Conservation (phyloP, 2,329 filamentous ascomycete genomes). For the Pestalotiopsis sp. region DNA sequence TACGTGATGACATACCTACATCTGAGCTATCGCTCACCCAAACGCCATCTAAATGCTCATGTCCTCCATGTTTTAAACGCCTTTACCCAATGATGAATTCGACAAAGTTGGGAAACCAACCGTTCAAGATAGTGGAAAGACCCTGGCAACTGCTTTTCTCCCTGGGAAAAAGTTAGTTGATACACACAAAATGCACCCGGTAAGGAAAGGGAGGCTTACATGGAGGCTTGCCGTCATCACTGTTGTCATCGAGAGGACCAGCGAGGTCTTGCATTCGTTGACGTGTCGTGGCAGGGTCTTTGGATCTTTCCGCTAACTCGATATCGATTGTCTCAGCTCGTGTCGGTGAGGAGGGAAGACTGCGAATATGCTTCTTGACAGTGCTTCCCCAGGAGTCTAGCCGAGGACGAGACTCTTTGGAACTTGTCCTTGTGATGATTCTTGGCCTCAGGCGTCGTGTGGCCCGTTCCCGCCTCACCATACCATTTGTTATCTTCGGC, state of each 20-base stretch:
- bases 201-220: constrained; percentile 19
- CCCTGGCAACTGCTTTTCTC: constrained; percentile 42
- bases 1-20: background rate
- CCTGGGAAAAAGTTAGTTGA: constrained; percentile 32
- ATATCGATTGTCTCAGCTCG: constrained; percentile 17
- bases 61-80: constrained; percentile 22
- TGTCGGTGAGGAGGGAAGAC: constrained; percentile 17
- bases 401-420: background rate
- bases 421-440: constrained; percentile 25
- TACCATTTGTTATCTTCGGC: constrained; percentile 75
- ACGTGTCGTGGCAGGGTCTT: constrained; percentile 15
- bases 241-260: constrained; percentile 29
- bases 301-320: constrained; percentile 21
- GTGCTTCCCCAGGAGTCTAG: constrained; percentile 28
- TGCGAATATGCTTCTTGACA: constrained; percentile 20
- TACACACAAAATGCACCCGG: background rate
- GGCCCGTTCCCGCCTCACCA: constrained; percentile 80
- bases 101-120: background rate
- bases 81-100: background rate
- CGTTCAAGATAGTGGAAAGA: constrained; percentile 35
- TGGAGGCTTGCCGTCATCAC: constrained; percentile 30
- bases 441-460: constrained; percentile 61
- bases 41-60: constrained; percentile 9
- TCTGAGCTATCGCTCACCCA: constrained; percentile 15
- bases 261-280: constrained; percentile 29